These are phyloP conservation scores for Coleophoma cylindrospora DNA, from an alignment of 2,329 filamentous ascomycete genomes.

Conservation along the genomic window DNA sequence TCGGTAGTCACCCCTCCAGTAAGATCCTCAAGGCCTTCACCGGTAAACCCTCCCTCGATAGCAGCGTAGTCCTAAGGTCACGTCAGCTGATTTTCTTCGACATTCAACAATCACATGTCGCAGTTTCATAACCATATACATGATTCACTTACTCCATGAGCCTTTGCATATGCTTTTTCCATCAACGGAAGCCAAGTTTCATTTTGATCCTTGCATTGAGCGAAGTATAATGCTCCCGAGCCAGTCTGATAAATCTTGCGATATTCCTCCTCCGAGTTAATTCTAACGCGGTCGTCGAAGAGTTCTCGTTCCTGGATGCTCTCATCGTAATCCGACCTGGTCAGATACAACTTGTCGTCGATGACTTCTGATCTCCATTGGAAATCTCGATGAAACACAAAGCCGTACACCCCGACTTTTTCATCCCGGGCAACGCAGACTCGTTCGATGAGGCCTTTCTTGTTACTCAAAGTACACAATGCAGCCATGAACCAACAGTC, in stretches of 20 bases:
- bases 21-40: conserved; percentile 54
- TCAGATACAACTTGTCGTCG: conserved; percentile 86
- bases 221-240: conserved; percentile 74
- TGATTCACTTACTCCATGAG: conserved; percentile 48
- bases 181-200: conserved; percentile 79
- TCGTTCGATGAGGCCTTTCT: conserved; percentile 38
- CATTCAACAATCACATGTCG: neutral
- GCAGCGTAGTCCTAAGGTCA: conserved; percentile 56
- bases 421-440: conserved; percentile 30
- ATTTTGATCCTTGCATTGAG: conserved; percentile 68
- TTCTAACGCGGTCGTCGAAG: conserved; percentile 63
- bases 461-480: conserved; percentile 62
- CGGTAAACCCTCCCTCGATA: conserved; percentile 66
- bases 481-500: conserved; percentile 88
- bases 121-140: neutral
- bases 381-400: conserved; percentile 81
- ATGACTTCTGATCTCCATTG: conserved; percentile 90
- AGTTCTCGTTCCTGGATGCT: conserved; percentile 58
- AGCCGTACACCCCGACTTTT: conserved; percentile 78
- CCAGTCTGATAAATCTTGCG: conserved; percentile 39
- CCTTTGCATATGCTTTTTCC: conserved; percentile 82
- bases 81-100: neutral
- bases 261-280: conserved; percentile 52
- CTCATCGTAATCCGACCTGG: conserved; percentile 75
- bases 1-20: conserved; percentile 67